These are phyloP conservation scores for Lunularia cruciata DNA, from an alignment of 225 moss, liverwort and hornwort species.

Conservation along the genomic window DNA sequence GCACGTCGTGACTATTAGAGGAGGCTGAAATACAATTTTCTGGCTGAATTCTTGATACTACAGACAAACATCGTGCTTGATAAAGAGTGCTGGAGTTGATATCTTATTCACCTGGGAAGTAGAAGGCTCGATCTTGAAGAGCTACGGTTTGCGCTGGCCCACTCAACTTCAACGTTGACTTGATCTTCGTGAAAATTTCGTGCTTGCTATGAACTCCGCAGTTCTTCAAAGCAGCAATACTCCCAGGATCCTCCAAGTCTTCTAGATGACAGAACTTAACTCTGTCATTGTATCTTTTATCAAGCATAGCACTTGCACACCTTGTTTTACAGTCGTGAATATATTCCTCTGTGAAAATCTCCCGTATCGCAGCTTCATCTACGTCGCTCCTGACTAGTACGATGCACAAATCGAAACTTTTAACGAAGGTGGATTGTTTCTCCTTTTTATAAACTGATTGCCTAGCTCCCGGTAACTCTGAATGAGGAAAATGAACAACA, in stretches of 20 bases:
- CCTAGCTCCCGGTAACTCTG: background rate
- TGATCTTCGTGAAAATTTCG: background rate
- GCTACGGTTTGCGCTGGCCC: background rate
- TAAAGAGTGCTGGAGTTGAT: no score
- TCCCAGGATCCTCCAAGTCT: background rate
- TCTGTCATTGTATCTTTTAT: slow-evolving; percentile 2
- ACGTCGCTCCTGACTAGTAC: slow-evolving; percentile 1
- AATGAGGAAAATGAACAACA: slow-evolving; percentile 1
- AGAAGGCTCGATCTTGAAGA: background rate
- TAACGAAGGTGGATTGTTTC: background rate
- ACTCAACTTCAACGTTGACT: background rate
- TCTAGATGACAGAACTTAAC: slow-evolving; percentile 9
- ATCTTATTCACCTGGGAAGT: background rate
- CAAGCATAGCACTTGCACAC: background rate
- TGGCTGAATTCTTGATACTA: no score
- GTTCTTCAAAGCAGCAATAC: background rate
- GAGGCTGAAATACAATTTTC: background rate
- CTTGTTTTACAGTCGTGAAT: background rate
- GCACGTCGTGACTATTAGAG: background rate
- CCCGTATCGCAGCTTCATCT: slow-evolving; percentile 6
- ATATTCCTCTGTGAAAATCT: background rate
- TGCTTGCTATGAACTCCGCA: slow-evolving; percentile 8
- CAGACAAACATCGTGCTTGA: no score
- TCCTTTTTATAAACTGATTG: background rate
- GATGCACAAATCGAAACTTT: slow-evolving; percentile 11